A percentile compares a stretch with the other conserved stretches of the same genome.
Evolutionary conservation across 129 eudicot genomes (phyloP).

Genomic region (Ambrosia trifida): DNA sequence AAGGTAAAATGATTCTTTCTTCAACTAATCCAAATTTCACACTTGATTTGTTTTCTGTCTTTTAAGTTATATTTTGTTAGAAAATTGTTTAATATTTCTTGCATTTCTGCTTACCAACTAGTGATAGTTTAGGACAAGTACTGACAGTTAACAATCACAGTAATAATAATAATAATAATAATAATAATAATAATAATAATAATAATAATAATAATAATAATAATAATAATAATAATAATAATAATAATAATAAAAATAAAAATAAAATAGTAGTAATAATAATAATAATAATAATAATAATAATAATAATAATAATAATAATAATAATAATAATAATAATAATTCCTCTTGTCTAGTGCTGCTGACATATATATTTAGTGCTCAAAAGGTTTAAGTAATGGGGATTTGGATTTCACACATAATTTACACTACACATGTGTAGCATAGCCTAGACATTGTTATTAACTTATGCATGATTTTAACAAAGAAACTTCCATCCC

Average conservation of each 20-base stretch:
- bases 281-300: constrained; percentile 7
- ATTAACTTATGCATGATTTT: background rate
- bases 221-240: background rate
- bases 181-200: no score
- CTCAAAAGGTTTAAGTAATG: constrained; percentile 26
- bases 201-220: no score
- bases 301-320: constrained; percentile 17
- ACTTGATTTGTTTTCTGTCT: background rate
- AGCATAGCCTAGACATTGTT: constrained; percentile 30
- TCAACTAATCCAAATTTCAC: background rate
- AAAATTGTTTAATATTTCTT: background rate
- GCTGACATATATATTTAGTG: constrained; percentile 29
- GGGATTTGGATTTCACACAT: constrained; percentile 20
- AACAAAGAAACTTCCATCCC: background rate
- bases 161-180: no score
- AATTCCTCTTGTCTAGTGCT: constrained; percentile 20
- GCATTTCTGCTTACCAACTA: constrained; percentile 15
- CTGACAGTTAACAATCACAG: no score
- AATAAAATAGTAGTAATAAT: background rate
- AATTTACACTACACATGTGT: constrained; percentile 11
- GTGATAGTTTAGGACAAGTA: no score
- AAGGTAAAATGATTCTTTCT: background rate
- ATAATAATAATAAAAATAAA: background rate
- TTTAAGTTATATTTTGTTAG: background rate
- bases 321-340: background rate